Evolutionary conservation across 1,284 basidiomycete species (phyloP).

Genomic region (Meira miltonrushii): DNA sequence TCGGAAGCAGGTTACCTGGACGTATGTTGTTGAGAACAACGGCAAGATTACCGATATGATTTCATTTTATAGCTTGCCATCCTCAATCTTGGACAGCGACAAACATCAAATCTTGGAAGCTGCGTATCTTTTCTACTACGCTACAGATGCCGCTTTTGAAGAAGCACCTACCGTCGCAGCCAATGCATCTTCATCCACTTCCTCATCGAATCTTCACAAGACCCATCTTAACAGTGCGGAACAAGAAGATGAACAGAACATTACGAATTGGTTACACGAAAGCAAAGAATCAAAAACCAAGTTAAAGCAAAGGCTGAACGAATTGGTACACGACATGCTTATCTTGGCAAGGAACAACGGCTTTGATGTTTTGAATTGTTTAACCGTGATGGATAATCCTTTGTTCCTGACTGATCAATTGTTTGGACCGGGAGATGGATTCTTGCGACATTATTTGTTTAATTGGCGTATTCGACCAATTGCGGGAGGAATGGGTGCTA

Average conservation of each 20-base stretch:
- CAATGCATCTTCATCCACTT: slow-evolving; percentile 11
- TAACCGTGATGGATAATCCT: slow-evolving; percentile 91
- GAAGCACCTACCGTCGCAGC: slow-evolving; percentile 10
- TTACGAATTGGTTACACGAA: slow-evolving; percentile 45
- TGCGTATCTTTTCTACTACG: slow-evolving; percentile 91
- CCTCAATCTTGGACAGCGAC: slow-evolving; percentile 66
- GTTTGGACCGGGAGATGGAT: slow-evolving; percentile 86
- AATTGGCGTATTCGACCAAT: slow-evolving; percentile 47
- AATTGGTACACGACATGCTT: slow-evolving; percentile 71
- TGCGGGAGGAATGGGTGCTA: slow-evolving; percentile 43
- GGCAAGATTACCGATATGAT: slow-evolving; percentile 88
- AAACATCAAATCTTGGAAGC: slow-evolving; percentile 67
- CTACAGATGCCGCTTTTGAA: slow-evolving; percentile 38
- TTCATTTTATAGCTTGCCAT: slow-evolving; percentile 94
- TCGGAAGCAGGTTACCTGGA: slow-evolving; percentile 81
- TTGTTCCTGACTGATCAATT: slow-evolving; percentile 69
- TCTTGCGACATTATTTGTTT: slow-evolving; percentile 70
- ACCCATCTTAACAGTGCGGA: slow-evolving; percentile 33
- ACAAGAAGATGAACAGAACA: slow-evolving; percentile 28
- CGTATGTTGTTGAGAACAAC: slow-evolving; percentile 86
- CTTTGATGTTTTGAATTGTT: slow-evolving; percentile 93
- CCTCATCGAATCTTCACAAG: slow-evolving; percentile 14
- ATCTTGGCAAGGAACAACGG: slow-evolving; percentile 65
- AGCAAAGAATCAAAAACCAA: slow-evolving; percentile 61
- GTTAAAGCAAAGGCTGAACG: slow-evolving; percentile 68